Evolutionary conservation across 2,329 filamentous ascomycete genomes (phyloP).

Genomic region (Colletotrichum gloeosporioides): DNA sequence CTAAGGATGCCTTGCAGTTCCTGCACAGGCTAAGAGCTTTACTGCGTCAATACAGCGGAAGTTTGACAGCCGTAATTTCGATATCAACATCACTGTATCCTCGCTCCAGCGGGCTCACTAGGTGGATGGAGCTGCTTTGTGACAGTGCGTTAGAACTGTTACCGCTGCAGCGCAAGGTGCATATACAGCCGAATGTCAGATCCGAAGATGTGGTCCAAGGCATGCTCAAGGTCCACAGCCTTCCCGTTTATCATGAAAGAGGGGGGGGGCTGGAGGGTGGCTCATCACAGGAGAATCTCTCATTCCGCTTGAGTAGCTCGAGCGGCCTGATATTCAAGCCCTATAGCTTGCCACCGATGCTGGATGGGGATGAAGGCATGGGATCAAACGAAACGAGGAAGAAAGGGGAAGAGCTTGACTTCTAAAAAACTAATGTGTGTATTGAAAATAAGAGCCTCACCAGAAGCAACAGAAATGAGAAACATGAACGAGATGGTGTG

Average conservation of each 20-base stretch:
- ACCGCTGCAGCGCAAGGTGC: constrained; percentile 64
- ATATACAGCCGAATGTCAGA: constrained; percentile 51
- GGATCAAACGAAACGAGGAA: constrained; percentile 53
- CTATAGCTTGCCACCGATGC: constrained; percentile 84
- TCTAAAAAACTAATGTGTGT: constrained; percentile 50
- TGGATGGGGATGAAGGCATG: constrained; percentile 67
- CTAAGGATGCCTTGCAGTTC: constrained; percentile 78
- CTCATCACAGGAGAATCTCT: constrained; percentile 81
- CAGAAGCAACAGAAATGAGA: neutral
- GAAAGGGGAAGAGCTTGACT: constrained; percentile 74
- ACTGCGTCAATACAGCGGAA: constrained; percentile 68
- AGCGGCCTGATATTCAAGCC: constrained; percentile 85
- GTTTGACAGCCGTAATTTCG: constrained; percentile 75
- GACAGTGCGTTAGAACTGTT: constrained; percentile 90
- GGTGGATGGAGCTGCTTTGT: constrained; percentile 84
- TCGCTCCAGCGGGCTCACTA: constrained; percentile 74
- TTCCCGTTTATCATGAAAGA: constrained; percentile 87
- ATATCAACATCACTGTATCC: constrained; percentile 83
- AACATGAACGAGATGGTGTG: neutral
- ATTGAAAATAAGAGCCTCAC: neutral
- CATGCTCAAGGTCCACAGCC: constrained; percentile 79
- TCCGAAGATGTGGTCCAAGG: constrained; percentile 83
- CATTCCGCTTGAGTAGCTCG: constrained; percentile 83
- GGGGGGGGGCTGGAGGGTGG: constrained; percentile 77
- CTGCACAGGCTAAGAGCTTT: constrained; percentile 79